phyloP scores from a whole-genome alignment of 805 yeast genomes.

The Candida sithepensis region DNA sequence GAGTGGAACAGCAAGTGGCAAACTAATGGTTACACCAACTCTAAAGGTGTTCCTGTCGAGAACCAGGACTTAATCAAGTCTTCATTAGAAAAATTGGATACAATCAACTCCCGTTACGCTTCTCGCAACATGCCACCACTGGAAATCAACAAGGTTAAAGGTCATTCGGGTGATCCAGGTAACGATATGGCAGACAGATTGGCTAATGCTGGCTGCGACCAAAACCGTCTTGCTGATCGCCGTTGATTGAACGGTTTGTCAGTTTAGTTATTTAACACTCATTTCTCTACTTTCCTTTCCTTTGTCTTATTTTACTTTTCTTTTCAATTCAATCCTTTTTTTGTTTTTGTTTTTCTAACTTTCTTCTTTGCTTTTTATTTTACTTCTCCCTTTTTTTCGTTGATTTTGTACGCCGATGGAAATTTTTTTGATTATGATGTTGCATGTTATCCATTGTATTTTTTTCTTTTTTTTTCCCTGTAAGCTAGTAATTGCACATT shows the following conservation, averaged over 20 bases:
- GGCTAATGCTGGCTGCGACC: constrained; percentile 41
- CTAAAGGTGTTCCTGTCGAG: constrained; percentile 41
- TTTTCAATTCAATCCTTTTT: no score
- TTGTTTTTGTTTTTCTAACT: no score
- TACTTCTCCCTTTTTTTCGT: no score
- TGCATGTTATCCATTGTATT: no score
- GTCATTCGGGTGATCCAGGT: constrained; percentile 67
- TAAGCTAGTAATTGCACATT: no score
- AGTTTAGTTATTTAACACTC: no score
- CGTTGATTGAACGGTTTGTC: background rate
- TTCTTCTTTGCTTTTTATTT: no score
- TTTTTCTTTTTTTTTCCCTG: no score
- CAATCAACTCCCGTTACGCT: constrained; percentile 36
- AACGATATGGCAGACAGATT: constrained; percentile 74
- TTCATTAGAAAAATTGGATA: constrained; percentile 23
- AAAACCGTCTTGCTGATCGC: background rate
- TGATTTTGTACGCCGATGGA: no score
- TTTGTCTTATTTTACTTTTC: no score
- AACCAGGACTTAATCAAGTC: constrained; percentile 50
- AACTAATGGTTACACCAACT: constrained; percentile 47
- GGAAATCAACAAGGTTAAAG: constrained; percentile 58
- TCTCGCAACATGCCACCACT: constrained; percentile 37
- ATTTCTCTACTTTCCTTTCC: no score
- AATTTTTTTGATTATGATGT: no score
- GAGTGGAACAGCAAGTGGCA: constrained; percentile 60